Conservation (phyloP, 1,284 basidiomycete species). For the Rhodotorula sp. region DNA sequence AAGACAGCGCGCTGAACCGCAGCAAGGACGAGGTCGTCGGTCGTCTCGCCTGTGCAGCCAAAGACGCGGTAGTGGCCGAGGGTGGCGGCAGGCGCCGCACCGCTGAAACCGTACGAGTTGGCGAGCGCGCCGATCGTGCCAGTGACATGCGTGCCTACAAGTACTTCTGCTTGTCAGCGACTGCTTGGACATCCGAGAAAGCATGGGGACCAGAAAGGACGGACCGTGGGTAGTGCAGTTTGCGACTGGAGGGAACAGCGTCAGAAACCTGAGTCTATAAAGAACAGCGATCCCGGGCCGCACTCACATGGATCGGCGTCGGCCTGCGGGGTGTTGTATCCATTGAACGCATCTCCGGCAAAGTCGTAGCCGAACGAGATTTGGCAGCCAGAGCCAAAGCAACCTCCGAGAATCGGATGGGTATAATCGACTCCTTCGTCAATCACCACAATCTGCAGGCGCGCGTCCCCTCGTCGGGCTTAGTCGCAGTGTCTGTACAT, state of each 20-base stretch:
- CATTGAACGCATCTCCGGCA: conserved; percentile 50
- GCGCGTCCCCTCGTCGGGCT: no score
- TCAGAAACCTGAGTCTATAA: neutral
- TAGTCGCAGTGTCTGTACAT: no score
- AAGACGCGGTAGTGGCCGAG: conserved; percentile 39
- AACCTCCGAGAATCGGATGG: conserved; percentile 60
- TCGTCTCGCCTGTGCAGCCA: neutral
- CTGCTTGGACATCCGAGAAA: no score
- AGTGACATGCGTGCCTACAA: conserved; percentile 30
- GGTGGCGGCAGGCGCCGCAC: conserved; percentile 39
- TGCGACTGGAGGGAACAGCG: conserved; percentile 26
- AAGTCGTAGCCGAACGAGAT: conserved; percentile 61
- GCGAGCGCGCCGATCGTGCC: conserved; percentile 41
- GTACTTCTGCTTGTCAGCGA: neutral
- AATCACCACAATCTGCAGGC: conserved; percentile 32
- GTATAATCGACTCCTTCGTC: conserved; percentile 46
- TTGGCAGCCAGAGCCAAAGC: conserved; percentile 62
- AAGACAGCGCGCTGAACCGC: conserved; percentile 3
- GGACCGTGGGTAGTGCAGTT: conserved; percentile 29
- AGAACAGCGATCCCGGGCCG: neutral
- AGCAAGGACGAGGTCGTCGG: conserved; percentile 9
- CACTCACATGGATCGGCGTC: conserved; percentile 44
- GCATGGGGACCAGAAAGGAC: no score
- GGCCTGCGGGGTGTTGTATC: conserved; percentile 41
- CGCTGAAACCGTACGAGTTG: conserved; percentile 40